Evolutionary conservation across 2,329 filamentous ascomycete species (phyloP).

Genomic region (Aureobasidium sp.): DNA sequence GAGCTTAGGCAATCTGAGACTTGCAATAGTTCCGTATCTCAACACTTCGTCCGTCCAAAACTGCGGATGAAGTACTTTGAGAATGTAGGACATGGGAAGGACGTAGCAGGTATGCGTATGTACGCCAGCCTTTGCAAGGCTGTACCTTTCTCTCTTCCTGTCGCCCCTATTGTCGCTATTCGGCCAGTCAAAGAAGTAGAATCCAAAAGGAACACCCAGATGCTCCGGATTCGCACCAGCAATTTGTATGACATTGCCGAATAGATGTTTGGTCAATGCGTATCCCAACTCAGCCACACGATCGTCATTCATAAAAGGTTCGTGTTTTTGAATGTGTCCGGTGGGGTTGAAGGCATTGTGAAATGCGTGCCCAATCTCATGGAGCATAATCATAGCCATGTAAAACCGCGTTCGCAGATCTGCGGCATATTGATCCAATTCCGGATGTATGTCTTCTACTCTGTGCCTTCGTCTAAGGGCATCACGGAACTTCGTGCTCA

Average conservation of each 20-base stretch:
- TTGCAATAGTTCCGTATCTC: background rate
- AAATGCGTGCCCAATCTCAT: background rate
- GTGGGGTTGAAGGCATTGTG: background rate
- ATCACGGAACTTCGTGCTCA: background rate
- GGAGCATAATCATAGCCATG: background rate
- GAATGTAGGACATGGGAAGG: background rate
- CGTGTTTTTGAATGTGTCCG: background rate
- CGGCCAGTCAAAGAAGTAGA: background rate
- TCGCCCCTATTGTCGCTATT: background rate
- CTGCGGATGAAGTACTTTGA: background rate
- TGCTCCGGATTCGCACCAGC: background rate
- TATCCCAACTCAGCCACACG: background rate
- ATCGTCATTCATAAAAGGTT: background rate
- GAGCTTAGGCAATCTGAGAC: background rate
- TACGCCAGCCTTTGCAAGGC: background rate
- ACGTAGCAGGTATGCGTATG: background rate
- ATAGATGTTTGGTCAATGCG: background rate
- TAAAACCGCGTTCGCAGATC: background rate
- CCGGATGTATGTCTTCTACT: background rate
- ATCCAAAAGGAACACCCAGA: background rate
- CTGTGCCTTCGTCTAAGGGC: background rate
- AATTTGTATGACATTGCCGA: background rate
- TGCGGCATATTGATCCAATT: background rate
- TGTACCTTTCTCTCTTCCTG: background rate
- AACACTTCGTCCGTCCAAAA: background rate